Percentiles rank a stretch among this genome's conserved stretches.
phyloP scores from a whole-genome alignment of 2,329 filamentous ascomycete species.

The Aspergillus nomiae region DNA sequence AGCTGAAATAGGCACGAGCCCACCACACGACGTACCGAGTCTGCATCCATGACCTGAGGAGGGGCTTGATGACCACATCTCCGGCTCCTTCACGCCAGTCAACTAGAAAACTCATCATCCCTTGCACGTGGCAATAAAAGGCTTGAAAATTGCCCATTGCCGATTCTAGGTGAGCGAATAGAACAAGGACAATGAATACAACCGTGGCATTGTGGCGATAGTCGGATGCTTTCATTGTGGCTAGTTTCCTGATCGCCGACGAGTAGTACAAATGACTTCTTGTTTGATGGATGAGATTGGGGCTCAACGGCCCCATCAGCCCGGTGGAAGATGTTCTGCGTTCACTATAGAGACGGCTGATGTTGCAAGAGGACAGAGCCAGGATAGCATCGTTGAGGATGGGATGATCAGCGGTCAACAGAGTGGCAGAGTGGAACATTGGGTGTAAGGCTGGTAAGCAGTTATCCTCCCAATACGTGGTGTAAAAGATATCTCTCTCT shows the following conservation, averaged over 20 bases:
- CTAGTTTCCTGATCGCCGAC: conserved; percentile 22
- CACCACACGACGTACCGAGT: conserved; percentile 27
- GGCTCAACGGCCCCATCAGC: conserved; percentile 12
- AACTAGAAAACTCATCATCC: not conserved
- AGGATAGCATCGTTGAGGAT: conserved; percentile 19
- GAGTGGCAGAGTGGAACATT: conserved; percentile 16
- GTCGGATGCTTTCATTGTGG: conserved; percentile 10
- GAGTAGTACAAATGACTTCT: conserved; percentile 30
- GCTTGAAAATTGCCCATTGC: conserved; percentile 27
- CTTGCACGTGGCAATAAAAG: conserved; percentile 25
- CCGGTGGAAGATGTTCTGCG: conserved; percentile 2
- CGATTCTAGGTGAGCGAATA: conserved; percentile 26
- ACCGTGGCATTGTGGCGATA: conserved; percentile 6
- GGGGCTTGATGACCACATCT: not conserved
- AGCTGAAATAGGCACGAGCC: conserved; percentile 29
- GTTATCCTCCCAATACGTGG: conserved; percentile 27
- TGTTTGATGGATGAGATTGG: conserved; percentile 23
- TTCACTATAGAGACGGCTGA: conserved; percentile 21
- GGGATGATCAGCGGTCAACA: not conserved
- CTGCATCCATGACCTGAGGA: conserved; percentile 28
- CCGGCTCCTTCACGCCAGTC: not conserved
- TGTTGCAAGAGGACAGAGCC: conserved; percentile 24
- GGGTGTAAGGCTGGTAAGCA: conserved; percentile 29
- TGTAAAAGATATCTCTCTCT: conserved; percentile 27
- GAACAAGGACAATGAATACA: conserved; percentile 15